Evolutionary conservation across 495 filamentous ascomycete genomes (phyloP), one percentile per base, ranked within the genome.

Genomic region (Lepraria neglecta): DNA sequence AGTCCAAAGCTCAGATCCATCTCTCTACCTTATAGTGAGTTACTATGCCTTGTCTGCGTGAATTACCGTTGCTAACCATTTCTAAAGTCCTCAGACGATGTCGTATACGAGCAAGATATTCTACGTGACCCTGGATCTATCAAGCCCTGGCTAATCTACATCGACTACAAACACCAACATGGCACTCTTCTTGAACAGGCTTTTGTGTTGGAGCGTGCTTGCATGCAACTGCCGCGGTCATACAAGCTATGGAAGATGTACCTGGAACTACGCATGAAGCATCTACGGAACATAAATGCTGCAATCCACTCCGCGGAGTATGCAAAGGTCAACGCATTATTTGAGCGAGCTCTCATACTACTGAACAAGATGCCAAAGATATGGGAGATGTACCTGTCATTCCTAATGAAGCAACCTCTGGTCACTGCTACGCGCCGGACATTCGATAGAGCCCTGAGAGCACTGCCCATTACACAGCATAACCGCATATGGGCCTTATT

Each of bases 161-260:
- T 92, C 73, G 88, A 92, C 66, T 90, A 88, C 80, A 97, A 97
- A 76, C 71, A 86, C 67, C 88, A 91, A 67, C 85, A 92, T 80
- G 92, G 91, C 66, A 89, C 82, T 35, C 73, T 91, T 55, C 88
- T 91, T 44, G 92, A 97, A 74, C 92, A 95, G 72, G 89, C 91
- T 54, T 99, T 95, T 76, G 87, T 81, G 7, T 86, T 96, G 76
- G 95, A 99, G 76, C 82, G 95, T 64, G 92, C 95, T 40, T 95
- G 91, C 71, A 79, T 83, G 65, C 85, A 92, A 65, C 81, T 97
- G 33, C 95, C 95, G 43, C 84, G 95, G 63, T 97, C 91, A 28
- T 97, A 96, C 74, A 99, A 97, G 78, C 77, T 99, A 30, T 99
- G 95, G 95, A 99, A 97, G 77, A 88, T 92, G 85, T 99, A 97